These are phyloP conservation scores for Picea sitchensis DNA, from an alignment of 75 land plant species.

Conservation along the genomic window DNA sequence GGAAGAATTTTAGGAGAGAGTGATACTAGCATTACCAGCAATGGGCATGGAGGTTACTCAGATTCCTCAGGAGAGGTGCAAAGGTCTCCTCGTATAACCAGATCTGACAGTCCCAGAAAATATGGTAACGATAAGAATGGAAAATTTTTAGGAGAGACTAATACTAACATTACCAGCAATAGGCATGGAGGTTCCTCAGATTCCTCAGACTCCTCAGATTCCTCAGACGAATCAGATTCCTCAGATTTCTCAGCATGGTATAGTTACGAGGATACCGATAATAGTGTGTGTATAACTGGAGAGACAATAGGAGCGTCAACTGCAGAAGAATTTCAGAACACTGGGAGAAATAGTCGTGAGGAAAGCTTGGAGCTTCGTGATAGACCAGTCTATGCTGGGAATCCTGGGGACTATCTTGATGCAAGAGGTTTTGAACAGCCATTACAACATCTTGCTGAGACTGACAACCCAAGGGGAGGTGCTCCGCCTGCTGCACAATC, in stretches of 20 bases:
- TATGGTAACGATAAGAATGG: conserved; percentile 36
- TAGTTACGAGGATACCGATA: conserved; percentile 9
- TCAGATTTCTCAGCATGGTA: conserved; percentile 55
- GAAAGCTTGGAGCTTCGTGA: conserved; percentile 20
- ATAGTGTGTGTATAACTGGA: neutral
- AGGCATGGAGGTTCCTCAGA: neutral
- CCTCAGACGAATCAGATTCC: conserved; percentile 41
- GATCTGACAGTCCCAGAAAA: conserved; percentile 34
- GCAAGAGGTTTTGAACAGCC: conserved; percentile 40
- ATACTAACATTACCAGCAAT: conserved; percentile 36
- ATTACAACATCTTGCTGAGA: conserved; percentile 43
- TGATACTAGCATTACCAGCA: conserved; percentile 29
- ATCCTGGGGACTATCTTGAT: conserved; percentile 45
- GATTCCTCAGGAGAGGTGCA: conserved; percentile 37
- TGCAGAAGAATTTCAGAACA: conserved; percentile 13
- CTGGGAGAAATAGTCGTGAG: conserved; percentile 13
- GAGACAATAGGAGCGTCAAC: conserved; percentile 10
- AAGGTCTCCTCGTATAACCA: conserved; percentile 19
- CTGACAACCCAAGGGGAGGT: conserved; percentile 29
- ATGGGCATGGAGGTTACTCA: conserved; percentile 37
- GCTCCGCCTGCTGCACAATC: neutral
- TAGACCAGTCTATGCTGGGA: conserved; percentile 16
- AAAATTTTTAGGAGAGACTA: conserved; percentile 41
- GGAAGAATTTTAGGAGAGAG: conserved; percentile 26
- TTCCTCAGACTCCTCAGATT: conserved; percentile 9